These are phyloP conservation scores for Ophiocordyceps camponoti-saundersi DNA, from an alignment of 2,329 filamentous ascomycete species.

Conservation along the genomic window DNA sequence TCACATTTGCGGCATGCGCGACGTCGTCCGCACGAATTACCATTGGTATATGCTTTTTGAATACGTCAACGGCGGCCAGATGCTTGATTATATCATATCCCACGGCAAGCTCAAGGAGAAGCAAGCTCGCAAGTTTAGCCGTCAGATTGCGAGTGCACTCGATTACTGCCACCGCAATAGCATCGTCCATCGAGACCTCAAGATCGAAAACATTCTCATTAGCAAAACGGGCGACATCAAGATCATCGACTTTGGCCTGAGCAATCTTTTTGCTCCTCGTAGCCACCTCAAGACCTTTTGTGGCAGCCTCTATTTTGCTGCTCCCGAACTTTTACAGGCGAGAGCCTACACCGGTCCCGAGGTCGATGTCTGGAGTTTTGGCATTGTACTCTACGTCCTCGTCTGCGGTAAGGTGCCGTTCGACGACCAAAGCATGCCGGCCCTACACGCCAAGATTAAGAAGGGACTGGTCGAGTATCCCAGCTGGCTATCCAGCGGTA, in stretches of 20 bases:
- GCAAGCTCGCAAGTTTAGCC: conserved; percentile 90
- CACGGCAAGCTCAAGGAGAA: conserved; percentile 97
- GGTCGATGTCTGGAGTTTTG: conserved; percentile 97
- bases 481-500: conserved; percentile 78
- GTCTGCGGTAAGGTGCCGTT: conserved; percentile 98
- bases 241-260: conserved; percentile 96
- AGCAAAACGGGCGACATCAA: conserved; percentile 99
- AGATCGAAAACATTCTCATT: conserved; percentile 98
- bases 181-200: conserved; percentile 91
- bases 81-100: conserved; percentile 99
- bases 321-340: conserved; percentile 84
- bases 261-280: conserved; percentile 82
- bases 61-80: conserved; percentile 96
- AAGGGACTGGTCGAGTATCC: conserved; percentile 93
- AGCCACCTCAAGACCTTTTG: conserved; percentile 90
- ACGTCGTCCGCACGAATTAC: conserved; percentile 89
- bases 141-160: conserved; percentile 88
- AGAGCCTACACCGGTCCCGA: conserved; percentile 91
- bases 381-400: conserved; percentile 90
- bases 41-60: conserved; percentile 99
- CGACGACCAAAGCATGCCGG: conserved; percentile 98
- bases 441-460: conserved; percentile 96
- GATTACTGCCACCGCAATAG: conserved; percentile 98
- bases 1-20: conserved; percentile 88
- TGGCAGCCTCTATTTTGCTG: conserved; percentile 93